Percentiles rank a stretch among this genome's conserved stretches.
phyloP scores from a whole-genome alignment of 2,329 filamentous ascomycete species.

The Xylariaceae sp. region DNA sequence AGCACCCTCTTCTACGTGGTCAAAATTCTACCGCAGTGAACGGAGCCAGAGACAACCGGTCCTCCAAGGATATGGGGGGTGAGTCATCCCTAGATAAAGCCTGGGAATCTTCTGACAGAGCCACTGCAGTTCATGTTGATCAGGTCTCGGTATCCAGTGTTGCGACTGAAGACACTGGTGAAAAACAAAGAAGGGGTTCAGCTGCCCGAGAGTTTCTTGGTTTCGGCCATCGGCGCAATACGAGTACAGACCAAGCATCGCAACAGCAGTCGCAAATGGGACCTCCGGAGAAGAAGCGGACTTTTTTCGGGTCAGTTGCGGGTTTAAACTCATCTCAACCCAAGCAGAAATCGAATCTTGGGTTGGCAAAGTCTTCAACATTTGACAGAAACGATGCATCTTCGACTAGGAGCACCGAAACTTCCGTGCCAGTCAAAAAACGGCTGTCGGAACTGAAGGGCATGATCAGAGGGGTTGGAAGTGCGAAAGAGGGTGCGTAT shows the following conservation, averaged over 20 bases:
- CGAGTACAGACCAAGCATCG: constrained; percentile 12
- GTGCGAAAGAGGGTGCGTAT: constrained; percentile 22
- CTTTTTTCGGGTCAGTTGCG: constrained; percentile 37
- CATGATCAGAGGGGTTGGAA: constrained; percentile 27
- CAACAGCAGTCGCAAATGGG: constrained; percentile 16
- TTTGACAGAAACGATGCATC: constrained; percentile 15
- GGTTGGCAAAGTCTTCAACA: constrained; percentile 6
- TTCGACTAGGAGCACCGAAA: constrained; percentile 9
- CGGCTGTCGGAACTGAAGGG: constrained; percentile 27
- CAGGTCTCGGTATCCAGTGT: constrained; percentile 39
- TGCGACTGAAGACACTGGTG: constrained; percentile 33
- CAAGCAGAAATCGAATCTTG: constrained; percentile 19
- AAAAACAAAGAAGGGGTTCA: constrained; percentile 31
- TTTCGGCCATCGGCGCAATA: constrained; percentile 25
- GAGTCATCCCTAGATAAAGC: constrained; percentile 28
- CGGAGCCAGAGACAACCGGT: constrained; percentile 33
- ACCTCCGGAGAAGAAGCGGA: constrained; percentile 33
- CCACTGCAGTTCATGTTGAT: constrained; percentile 28
- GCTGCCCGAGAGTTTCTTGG: constrained; percentile 33
- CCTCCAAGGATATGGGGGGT: constrained; percentile 48
- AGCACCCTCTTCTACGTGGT: constrained; percentile 31
- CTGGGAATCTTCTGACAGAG: not conserved
- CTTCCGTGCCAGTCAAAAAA: constrained; percentile 20
- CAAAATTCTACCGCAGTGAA: constrained; percentile 35
- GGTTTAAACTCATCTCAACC: constrained; percentile 16